Conservation (phyloP, 192 early-diverging fungal genomes). For the Backusella parvicylindrica region DNA sequence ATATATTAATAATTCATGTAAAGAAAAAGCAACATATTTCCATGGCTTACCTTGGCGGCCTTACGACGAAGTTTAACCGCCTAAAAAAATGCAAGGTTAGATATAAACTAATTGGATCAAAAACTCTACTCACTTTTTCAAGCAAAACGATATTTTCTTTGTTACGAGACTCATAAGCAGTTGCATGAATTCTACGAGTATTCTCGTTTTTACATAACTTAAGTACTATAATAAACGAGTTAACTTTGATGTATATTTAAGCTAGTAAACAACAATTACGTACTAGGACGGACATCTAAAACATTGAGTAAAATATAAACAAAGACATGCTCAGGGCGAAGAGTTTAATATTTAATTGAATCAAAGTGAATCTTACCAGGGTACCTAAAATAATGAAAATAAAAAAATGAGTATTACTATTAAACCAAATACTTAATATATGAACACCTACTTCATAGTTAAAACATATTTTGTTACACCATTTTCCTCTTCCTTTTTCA, state of each 20-base stretch:
- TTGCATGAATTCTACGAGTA: slow-evolving; percentile 47
- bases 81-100: slow-evolving; percentile 14
- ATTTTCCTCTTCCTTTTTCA: slow-evolving; percentile 53
- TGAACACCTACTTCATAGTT: slow-evolving; percentile 67
- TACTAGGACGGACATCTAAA: slow-evolving; percentile 32
- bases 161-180: slow-evolving; percentile 55
- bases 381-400: slow-evolving; percentile 4
- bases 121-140: slow-evolving; percentile 42
- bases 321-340: neutral
- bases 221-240: slow-evolving; percentile 30
- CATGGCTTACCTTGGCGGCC: slow-evolving; percentile 31
- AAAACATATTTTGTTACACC: slow-evolving; percentile 62
- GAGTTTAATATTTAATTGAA: neutral
- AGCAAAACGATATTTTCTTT: slow-evolving; percentile 57
- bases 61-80: slow-evolving; percentile 35
- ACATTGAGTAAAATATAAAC: neutral
- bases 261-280: neutral
- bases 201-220: slow-evolving; percentile 48
- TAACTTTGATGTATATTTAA: neutral
- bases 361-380: slow-evolving; percentile 1
- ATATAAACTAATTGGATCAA: neutral
- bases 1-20: neutral
- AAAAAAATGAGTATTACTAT: neutral
- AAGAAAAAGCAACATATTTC: slow-evolving; percentile 30
- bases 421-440: neutral